Evolutionary conservation across 768 basidiomycete species (phyloP), one percentile per base, ranked within the genome.

Genomic region (Tricholoma flavovirens): DNA sequence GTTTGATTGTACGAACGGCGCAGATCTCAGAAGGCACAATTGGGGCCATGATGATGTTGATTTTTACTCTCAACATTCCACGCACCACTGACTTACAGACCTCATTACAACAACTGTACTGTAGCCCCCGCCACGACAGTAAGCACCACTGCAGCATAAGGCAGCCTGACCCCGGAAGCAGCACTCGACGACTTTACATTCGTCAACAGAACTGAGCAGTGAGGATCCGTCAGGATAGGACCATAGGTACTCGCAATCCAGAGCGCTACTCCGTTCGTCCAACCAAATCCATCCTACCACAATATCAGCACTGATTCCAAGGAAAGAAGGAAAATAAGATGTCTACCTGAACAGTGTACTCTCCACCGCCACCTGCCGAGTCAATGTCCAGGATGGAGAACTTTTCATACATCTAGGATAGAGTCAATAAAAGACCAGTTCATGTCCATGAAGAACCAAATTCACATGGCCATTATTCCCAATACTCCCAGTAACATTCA

Each of bases 181-280:
- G 15, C 46, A 49, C 9, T 30, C 8, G 26, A 49, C 8, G 26
- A 49, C 3, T 14, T 22, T 45, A 3, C n/a, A 30, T n/a, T n/a
- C n/a, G 46, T 29, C 57, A 72, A 53, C 30, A 76, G 62, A 49
- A 61, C 62, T 0, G 91, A 91, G 62, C 91, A 93, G 30, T 73
- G 56, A 0, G 90, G 91, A 1, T 77, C 69, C 48, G 75, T 79
- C 43, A 93, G 75, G 11, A 80, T 67, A 1, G 73, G 49, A 0
- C 88, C 90, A 62, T 86, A 90, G 45, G 74, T 78, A 59, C 79
- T 81, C 17, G 88, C 84, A 19, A 88, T 74, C 86, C 87, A 92
- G 36, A 93, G 78, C 53, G 83, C 66, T 8, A 86, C 89, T 17
- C 90, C 90, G 62, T 93, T 93, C 40, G 90, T 92, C 91, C 92